These are phyloP conservation scores for Elsinoe batatas DNA, from an alignment of 2,329 filamentous ascomycete genomes.

Conservation along the genomic window DNA sequence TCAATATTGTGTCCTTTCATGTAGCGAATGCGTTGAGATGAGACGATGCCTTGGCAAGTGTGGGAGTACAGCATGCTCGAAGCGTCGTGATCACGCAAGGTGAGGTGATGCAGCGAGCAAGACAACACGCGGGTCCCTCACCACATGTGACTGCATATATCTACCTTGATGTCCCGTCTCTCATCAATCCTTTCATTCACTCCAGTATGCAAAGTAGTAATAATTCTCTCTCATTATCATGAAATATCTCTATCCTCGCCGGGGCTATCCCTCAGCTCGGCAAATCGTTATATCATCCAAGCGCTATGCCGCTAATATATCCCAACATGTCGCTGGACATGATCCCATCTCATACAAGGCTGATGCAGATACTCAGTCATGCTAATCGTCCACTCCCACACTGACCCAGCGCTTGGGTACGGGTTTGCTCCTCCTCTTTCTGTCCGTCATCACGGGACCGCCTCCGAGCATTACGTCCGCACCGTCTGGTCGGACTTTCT, in stretches of 20 bases:
- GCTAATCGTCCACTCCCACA: slow-evolving; percentile 19
- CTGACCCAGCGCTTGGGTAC: slow-evolving; percentile 25
- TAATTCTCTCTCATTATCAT: background rate
- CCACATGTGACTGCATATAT: background rate
- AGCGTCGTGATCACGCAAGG: background rate
- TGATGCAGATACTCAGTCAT: background rate
- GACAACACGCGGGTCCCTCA: background rate
- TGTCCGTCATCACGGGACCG: background rate
- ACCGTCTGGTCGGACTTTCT: slow-evolving; percentile 13
- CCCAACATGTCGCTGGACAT: background rate
- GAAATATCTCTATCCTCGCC: background rate
- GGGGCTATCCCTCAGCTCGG: background rate
- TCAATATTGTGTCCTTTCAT: too few species aligned
- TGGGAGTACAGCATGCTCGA: background rate
- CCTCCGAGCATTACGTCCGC: background rate
- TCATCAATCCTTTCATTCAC: too few species aligned
- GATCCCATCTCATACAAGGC: background rate
- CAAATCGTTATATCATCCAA: background rate
- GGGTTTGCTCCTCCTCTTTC: slow-evolving; percentile 6
- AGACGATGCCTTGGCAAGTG: background rate
- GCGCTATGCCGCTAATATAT: slow-evolving; percentile 3
- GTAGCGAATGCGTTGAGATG: too few species aligned
- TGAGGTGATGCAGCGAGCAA: background rate
- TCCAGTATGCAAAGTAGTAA: background rate
- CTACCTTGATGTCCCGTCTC: background rate